A percentile compares a stretch with the other conserved stretches of the same genome.
phyloP scores from a whole-genome alignment of 192 early-diverging fungal species.

The Gryganskiella cystojenkinii region DNA sequence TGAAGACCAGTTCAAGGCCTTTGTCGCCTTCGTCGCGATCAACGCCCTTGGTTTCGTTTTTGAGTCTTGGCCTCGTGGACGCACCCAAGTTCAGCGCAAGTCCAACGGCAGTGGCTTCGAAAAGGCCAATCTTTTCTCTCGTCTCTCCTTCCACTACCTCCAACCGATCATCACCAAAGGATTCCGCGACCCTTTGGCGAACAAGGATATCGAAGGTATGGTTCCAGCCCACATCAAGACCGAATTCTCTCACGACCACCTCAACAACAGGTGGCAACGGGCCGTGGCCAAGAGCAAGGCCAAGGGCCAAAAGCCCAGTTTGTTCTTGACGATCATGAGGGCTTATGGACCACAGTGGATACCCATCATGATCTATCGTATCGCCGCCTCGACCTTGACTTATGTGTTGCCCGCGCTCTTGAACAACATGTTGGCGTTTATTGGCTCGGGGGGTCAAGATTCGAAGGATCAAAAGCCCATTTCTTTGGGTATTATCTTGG shows the following conservation, averaged over 20 bases:
- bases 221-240: slow-evolving; percentile 38
- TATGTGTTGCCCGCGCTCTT: slow-evolving; percentile 48
- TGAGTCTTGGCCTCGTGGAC: slow-evolving; percentile 40
- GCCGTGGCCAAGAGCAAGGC: slow-evolving; percentile 18
- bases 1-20: slow-evolving; percentile 41
- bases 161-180: slow-evolving; percentile 47
- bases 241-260: slow-evolving; percentile 15
- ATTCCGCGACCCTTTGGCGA: slow-evolving; percentile 28
- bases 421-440: slow-evolving; percentile 40
- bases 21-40: slow-evolving; percentile 38
- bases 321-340: slow-evolving; percentile 22
- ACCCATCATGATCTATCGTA: slow-evolving; percentile 25
- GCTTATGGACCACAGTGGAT: slow-evolving; percentile 23
- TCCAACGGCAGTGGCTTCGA: slow-evolving; percentile 26
- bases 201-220: slow-evolving; percentile 46
- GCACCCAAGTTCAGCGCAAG: slow-evolving; percentile 15
- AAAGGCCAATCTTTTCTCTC: slow-evolving; percentile 50
- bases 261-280: slow-evolving; percentile 27
- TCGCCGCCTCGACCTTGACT: slow-evolving; percentile 23
- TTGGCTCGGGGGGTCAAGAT: slow-evolving; percentile 34
- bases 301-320: slow-evolving; percentile 21
- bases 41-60: slow-evolving; percentile 34
- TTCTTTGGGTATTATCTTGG: slow-evolving; percentile 36
- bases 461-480: slow-evolving; percentile 20
- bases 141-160: slow-evolving; percentile 46